Percentiles rank a stretch among this genome's conserved stretches.
Evolutionary conservation across 768 basidiomycete species (phyloP).

Genomic region (Lepiota venenata): DNA sequence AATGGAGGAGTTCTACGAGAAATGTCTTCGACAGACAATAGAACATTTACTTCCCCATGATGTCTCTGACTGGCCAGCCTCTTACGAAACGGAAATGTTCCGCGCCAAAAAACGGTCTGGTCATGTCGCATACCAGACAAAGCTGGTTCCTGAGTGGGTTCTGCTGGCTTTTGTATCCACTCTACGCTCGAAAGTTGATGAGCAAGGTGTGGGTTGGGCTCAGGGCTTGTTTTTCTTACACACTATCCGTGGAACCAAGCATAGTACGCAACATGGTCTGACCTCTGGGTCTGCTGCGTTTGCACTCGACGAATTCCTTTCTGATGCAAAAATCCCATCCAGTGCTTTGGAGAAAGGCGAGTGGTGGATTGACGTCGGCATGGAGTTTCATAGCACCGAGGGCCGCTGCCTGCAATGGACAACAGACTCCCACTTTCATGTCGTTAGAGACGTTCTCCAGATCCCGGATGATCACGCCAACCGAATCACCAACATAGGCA

Average conservation of each 20-base stretch:
- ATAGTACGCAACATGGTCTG: background rate
- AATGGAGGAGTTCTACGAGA: slow-evolving; percentile 17
- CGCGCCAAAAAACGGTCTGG: slow-evolving; percentile 18
- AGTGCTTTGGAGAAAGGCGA: no score
- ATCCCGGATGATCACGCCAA: slow-evolving; percentile 15
- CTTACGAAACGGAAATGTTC: slow-evolving; percentile 17
- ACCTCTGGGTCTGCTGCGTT: slow-evolving; percentile 5
- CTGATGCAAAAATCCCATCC: background rate
- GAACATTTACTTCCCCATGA: background rate
- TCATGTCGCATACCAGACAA: slow-evolving; percentile 14
- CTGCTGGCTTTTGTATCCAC: slow-evolving; percentile 9
- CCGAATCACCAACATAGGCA: slow-evolving; percentile 19
- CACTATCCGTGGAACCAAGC: slow-evolving; percentile 24
- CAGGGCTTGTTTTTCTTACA: slow-evolving; percentile 22
- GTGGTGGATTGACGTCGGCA: slow-evolving; percentile 30
- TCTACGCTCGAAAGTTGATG: slow-evolving; percentile 12
- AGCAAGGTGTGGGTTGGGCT: slow-evolving; percentile 15
- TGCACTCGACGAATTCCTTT: background rate
- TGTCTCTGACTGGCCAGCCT: slow-evolving; percentile 23
- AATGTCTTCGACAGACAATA: slow-evolving; percentile 21
- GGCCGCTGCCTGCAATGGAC: slow-evolving; percentile 25
- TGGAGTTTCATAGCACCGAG: slow-evolving; percentile 17
- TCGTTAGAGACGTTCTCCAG: slow-evolving; percentile 15
- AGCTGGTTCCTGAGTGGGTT: slow-evolving; percentile 11
- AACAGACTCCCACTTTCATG: slow-evolving; percentile 21